Evolutionary conservation across 805 yeast species (phyloP), one percentile per base, ranked within the genome.

Genomic region (Vanderwaltozyma tropicalis): DNA sequence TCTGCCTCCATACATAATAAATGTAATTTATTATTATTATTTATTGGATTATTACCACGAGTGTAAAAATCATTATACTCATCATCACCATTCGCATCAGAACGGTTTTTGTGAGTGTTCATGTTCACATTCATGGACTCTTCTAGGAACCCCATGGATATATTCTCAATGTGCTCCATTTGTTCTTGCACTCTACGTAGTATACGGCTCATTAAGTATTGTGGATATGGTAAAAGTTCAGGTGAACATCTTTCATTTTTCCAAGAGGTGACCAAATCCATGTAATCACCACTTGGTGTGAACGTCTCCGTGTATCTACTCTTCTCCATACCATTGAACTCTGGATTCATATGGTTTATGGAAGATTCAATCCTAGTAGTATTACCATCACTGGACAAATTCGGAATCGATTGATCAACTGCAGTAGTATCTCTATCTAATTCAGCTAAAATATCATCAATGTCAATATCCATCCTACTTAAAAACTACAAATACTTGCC

Each of bases 1-100:
- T 92, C 97, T 12, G 94, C 80, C 53, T 92, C 98, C 48, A 89
- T 78, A 18, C 94, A 74, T 64, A 92, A 74, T 32, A 88, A 65
- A 41, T 83, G 80, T 41, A 89, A 61, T 52, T 88, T 88, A 37
- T 63, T 67, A 17, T 49, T 50, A 32, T 45, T 53, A 27, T 45
- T 41, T 13, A 18, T 26, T 15, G 9, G 4, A 5, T 34, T 40
- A 15, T 38, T 44, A 20, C 42, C 39, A 28, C 24, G 17, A 14
- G 15, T 13, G 1, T 13, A n/a, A 19, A 16, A 34, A 11, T 28
- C 14, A 21, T 16, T 16, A 7, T 22, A 14, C 6, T 28, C 35
- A 15, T 32, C 34, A 22, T 39, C 38, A 28, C 11, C 31, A n/a
- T 20, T 16, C 8, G 17, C 12, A 10, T 14, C 28, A 25, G 28